Base-by-base conservation (phyloP, 176 grass and related monocot species). In the Hyparrhenia diplandra region DNA sequence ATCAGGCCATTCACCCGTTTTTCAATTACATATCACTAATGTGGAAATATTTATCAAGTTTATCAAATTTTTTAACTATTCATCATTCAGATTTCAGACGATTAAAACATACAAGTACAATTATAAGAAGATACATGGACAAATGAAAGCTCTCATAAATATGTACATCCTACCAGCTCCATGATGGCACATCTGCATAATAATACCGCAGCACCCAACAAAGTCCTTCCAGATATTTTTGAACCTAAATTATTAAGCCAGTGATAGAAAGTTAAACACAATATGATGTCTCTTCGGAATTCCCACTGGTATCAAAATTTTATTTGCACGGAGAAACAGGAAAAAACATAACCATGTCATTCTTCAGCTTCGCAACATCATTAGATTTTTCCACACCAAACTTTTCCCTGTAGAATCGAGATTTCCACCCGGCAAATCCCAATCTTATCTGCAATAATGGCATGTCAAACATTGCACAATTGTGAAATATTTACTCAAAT, bases 121-220 rank as follows among this genome's bases (percentile, higher is more conserved):
- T 58, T 24, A 58, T 25, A 6, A 27, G 27, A 16, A 82, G 13
- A 55, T 64, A 43, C 20, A 69, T 45, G 39, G 32, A 69, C 5
- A 75, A 85, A 75, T 13, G 16, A 80, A 64, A 18, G 8, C 62
- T 18, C 10, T 43, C 23, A 12, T 20, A 74, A 41, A 10, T 40
- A 64, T 69, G 28, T 41, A 84, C 4, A n/a, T 43, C 35, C 6
- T 89, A 94, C 92, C 84, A 94, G 73, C 85, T 87, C 89, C 89
- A 94, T 73, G 92, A 95, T 13, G 87, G 83, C 5, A 85, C 31
- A 0, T 84, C 85, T 45, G 83, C 25, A 76, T 86, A 94, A 71
- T 94, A 90, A 55, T 90, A 94, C 4, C 41, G 43, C 10, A 94
- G 80, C 74, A 91, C 76, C 88, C 88, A 91, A 80, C 91, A 57